Evolutionary conservation across 1,284 basidiomycete species (phyloP).

Genomic region (Mycena citricolor): DNA sequence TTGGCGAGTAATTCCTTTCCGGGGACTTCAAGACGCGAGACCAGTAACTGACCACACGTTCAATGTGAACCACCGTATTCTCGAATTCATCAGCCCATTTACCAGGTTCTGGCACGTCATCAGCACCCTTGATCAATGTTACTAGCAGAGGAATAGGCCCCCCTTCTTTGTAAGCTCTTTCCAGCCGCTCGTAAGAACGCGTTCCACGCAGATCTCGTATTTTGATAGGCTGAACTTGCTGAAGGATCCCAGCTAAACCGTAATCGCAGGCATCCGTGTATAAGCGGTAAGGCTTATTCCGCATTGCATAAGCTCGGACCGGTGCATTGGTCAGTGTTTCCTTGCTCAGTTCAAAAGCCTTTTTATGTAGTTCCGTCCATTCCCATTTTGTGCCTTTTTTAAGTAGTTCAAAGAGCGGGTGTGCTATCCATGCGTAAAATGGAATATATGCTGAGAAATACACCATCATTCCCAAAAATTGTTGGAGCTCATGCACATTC

Average conservation of each 20-base stretch:
- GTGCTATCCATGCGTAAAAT: conserved; percentile 12
- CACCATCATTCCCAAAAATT: conserved; percentile 26
- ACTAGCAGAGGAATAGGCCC: conserved; percentile 11
- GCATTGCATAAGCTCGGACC: conserved; percentile 32
- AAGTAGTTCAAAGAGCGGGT: conserved; percentile 12
- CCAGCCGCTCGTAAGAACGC: conserved; percentile 26
- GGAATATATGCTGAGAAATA: conserved; percentile 17
- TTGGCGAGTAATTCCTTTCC: conserved; percentile 36
- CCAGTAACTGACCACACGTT: conserved; percentile 38
- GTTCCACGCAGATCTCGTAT: conserved; percentile 38
- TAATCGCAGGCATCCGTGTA: conserved; percentile 36
- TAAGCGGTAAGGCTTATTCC: conserved; percentile 29
- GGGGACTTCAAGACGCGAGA: conserved; percentile 32
- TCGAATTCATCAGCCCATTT: conserved; percentile 31
- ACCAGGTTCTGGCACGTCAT: conserved; percentile 16
- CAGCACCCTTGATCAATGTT: conserved; percentile 6
- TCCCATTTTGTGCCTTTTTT: conserved; percentile 25
- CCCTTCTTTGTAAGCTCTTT: conserved; percentile 6
- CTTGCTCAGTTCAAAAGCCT: conserved; percentile 31
- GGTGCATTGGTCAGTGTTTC: conserved; percentile 29
- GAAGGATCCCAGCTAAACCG: conserved; percentile 31
- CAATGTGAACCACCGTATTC: conserved; percentile 32
- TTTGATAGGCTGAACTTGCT: conserved; percentile 39
- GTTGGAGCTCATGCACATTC: conserved; percentile 21
- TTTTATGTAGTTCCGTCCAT: conserved; percentile 27